These are phyloP conservation scores for Penicillium sp. DNA, from an alignment of 2,329 filamentous ascomycete species.

Conservation along the genomic window DNA sequence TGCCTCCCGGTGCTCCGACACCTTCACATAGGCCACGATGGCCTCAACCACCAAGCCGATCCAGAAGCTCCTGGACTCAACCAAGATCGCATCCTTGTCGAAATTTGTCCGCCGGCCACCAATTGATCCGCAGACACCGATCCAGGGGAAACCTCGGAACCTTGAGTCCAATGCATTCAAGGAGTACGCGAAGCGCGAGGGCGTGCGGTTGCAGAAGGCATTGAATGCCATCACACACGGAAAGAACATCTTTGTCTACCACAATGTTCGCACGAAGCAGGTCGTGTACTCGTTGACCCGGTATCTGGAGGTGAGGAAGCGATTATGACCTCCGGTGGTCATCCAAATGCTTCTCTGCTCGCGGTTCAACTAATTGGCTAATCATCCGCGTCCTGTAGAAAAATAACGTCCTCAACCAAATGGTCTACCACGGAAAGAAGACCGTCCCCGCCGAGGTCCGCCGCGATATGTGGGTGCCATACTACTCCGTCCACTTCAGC, in stretches of 20 bases:
- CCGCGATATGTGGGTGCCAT: conserved; percentile 64
- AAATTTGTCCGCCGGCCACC: conserved; percentile 38
- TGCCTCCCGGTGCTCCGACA: conserved; percentile 7
- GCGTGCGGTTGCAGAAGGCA: conserved; percentile 45
- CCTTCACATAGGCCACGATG: conserved; percentile 34
- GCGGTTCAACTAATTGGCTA: conserved; percentile 3
- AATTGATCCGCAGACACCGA: conserved; percentile 35
- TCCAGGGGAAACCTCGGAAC: conserved; percentile 44
- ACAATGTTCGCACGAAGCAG: conserved; percentile 63
- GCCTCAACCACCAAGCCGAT: conserved; percentile 33
- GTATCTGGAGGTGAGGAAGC: conserved; percentile 52
- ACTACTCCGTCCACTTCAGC: conserved; percentile 60
- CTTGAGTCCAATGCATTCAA: conserved; percentile 46
- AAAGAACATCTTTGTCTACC: conserved; percentile 64
- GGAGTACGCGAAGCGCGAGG: conserved; percentile 38
- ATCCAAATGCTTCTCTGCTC: background rate
- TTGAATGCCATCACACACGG: conserved; percentile 53
- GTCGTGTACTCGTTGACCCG: conserved; percentile 63
- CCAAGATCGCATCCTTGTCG: conserved; percentile 38
- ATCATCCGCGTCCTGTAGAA: conserved; percentile 38
- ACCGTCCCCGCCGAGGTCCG: conserved; percentile 59
- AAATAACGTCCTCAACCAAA: conserved; percentile 56
- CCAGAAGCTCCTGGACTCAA: conserved; percentile 41
- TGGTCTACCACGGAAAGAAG: conserved; percentile 65
- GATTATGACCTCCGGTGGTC: background rate